These are phyloP conservation scores for Acanthamoeba quina DNA, from an alignment of 208 protist species.

Conservation along the genomic window DNA sequence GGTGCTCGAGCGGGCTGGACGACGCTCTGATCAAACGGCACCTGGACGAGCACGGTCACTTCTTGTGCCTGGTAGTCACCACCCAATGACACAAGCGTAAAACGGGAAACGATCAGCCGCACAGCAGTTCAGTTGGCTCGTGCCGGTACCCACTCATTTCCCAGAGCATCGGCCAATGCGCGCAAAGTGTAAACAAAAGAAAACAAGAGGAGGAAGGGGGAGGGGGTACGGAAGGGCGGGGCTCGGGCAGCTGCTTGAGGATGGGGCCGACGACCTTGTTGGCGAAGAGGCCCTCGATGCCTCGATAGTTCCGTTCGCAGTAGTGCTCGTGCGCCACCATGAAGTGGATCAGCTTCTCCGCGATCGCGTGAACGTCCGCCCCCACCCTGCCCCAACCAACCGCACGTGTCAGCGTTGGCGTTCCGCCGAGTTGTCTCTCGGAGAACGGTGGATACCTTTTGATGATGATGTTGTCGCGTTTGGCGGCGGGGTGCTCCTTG, in stretches of 20 bases:
- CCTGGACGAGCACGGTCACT: not conserved
- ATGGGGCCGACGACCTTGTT: constrained; percentile 33
- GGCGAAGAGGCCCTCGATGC: constrained; percentile 54
- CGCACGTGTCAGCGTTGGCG: not conserved
- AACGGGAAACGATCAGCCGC: not conserved
- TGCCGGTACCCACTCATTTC: no score
- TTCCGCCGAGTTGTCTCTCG: not conserved
- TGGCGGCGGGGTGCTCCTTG: constrained; percentile 28
- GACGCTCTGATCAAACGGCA: constrained; percentile 7
- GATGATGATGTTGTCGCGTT: not conserved
- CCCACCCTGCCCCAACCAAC: not conserved
- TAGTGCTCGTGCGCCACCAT: constrained; percentile 32
- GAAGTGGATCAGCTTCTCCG: constrained; percentile 61
- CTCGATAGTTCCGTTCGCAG: constrained; percentile 53
- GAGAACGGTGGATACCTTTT: not conserved
- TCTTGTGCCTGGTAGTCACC: not conserved
- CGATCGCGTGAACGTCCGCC: not conserved
- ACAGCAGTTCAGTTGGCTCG: not conserved
- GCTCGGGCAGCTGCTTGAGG: constrained; percentile 31
- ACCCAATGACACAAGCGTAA: not conserved
- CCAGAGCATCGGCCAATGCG: no score
- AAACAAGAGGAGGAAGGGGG: not conserved
- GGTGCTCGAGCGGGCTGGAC: not conserved
- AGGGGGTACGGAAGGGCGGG: not conserved
- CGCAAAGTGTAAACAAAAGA: not conserved